phyloP scores from a whole-genome alignment of 2,329 filamentous ascomycete species.

The Hymenoscyphus albidus region DNA sequence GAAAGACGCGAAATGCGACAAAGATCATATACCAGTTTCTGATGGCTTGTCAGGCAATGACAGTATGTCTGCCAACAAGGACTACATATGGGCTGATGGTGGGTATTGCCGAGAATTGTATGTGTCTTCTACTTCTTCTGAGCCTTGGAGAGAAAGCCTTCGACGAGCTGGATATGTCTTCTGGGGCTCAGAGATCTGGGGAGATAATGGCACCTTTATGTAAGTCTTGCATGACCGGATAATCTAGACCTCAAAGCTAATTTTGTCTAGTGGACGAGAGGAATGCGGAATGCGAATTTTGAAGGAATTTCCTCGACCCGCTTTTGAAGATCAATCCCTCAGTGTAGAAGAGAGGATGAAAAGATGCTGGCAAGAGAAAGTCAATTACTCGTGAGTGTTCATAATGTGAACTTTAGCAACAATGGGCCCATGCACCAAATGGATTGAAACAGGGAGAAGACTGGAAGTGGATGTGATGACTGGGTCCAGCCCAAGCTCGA shows the following conservation, averaged over 20 bases:
- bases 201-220: not conserved
- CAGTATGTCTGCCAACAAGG: not conserved
- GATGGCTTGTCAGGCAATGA: not conserved
- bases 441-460: too few species aligned
- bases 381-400: too few species aligned
- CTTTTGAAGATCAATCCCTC: not conserved
- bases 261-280: not conserved
- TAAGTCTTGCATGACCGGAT: not conserved
- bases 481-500: too few species aligned
- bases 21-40: not conserved
- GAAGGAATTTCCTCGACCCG: not conserved
- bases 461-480: too few species aligned
- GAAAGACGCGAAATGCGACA: not conserved
- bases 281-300: not conserved
- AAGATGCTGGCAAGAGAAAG: too few species aligned
- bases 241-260: not conserved
- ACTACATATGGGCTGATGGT: not conserved
- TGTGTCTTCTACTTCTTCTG: not conserved
- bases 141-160: not conserved
- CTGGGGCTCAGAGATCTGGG: not conserved
- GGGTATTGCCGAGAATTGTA: not conserved
- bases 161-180: not conserved
- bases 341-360: too few species aligned
- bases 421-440: too few species aligned
- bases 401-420: too few species aligned